phyloP scores from a whole-genome alignment of 2,329 filamentous ascomycete species.

The Neopestalotiopsis clavispora region DNA sequence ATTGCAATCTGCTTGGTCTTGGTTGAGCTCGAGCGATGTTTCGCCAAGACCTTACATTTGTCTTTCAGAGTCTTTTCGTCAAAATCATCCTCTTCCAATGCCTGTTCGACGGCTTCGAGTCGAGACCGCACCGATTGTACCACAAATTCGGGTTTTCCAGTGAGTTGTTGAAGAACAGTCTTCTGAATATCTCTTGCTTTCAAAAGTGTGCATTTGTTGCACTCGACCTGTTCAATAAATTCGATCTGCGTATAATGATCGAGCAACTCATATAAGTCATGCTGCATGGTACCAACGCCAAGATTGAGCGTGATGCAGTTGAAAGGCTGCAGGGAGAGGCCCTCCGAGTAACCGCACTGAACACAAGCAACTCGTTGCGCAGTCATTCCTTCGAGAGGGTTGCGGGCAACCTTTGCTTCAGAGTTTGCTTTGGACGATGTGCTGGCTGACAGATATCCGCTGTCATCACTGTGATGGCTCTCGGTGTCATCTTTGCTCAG shows the following conservation, averaged over 20 bases:
- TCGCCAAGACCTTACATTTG: slow-evolving; percentile 69
- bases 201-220: slow-evolving; percentile 85
- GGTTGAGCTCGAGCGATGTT: slow-evolving; percentile 74
- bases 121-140: slow-evolving; percentile 58
- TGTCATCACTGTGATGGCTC: slow-evolving; percentile 60
- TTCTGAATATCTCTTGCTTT: slow-evolving; percentile 54
- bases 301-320: slow-evolving; percentile 90
- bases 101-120: slow-evolving; percentile 69
- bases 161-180: slow-evolving; percentile 48
- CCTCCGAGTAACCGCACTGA: slow-evolving; percentile 84
- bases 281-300: slow-evolving; percentile 62
- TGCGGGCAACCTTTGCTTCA: slow-evolving; percentile 54
- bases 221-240: slow-evolving; percentile 86
- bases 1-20: slow-evolving; percentile 92
- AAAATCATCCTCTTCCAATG: slow-evolving; percentile 81
- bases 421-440: slow-evolving; percentile 40
- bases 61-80: slow-evolving; percentile 68
- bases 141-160: slow-evolving; percentile 48
- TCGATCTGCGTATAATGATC: slow-evolving; percentile 87
- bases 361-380: slow-evolving; percentile 91
- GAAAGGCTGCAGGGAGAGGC: slow-evolving; percentile 88
- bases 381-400: slow-evolving; percentile 85
- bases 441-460: slow-evolving; percentile 57
- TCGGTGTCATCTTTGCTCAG: slow-evolving; percentile 42
- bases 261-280: slow-evolving; percentile 78